Evolutionary conservation across 2,329 filamentous ascomycete genomes (phyloP), one percentile per base, ranked within the genome.

Genomic region (Hypoxylon sp.): DNA sequence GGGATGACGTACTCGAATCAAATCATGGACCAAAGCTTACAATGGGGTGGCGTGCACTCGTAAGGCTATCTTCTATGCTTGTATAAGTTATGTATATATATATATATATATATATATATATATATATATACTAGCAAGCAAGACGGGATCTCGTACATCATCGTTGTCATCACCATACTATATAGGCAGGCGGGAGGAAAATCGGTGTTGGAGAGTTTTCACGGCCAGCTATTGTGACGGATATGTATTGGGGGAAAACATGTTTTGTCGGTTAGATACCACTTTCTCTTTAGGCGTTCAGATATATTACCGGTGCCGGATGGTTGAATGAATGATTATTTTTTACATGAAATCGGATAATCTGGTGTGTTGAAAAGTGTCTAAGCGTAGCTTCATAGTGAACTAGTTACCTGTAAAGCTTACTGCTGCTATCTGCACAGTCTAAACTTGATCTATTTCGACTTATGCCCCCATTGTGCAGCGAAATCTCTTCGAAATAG

Each of bases 1-100:
- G 76, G 75, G 13, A 73, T 78, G 58, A 74, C 64, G 44, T 71
- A 58, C 61, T 48, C 49, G 6, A 50, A 54, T 17, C 20, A 58
- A 17, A 19, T 63, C 15, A 68, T 68, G 65, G 46, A 59, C 26
- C 56, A 56, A 34, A 50, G 56, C 20, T 48, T 68, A 22, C 53
- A 62, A 7, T 68, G 65, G 65, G 57, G 37, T n/a, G 62, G 37
- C 11, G 62, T 56, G 11, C 52, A 37, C 4, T 20, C 15, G 48
- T 63, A 52, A 62, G 32, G n/a, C n/a, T n/a, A n/a, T 44, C 28
- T 26, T 3, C 2, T 49, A 41, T 44, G 30, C n/a, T 41, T 41
- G 5, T 41, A 10, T 24, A 24, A 19, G 15, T 46, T 44, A 49
- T 56, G 15, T 56, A n/a, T n/a, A n/a, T n/a, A n/a, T n/a, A n/a